Conservation (phyloP, 2,329 filamentous ascomycete genomes). For the Gnomoniopsis sp. region DNA sequence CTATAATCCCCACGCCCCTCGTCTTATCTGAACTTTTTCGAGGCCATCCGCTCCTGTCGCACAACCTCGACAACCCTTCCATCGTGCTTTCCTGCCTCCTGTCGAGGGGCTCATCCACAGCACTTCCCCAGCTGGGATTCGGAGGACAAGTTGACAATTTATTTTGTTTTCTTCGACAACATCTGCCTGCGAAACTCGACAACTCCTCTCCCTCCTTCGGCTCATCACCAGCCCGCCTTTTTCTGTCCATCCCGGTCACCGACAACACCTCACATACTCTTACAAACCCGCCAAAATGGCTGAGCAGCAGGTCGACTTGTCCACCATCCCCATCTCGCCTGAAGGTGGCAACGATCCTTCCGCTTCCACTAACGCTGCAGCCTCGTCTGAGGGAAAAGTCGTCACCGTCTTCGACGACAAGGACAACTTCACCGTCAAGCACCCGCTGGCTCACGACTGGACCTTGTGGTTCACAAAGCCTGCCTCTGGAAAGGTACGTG, state of each 20-base stretch:
- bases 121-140: too few species aligned
- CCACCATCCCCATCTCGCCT: conserved; percentile 65
- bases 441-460: conserved; percentile 96
- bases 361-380: conserved; percentile 40
- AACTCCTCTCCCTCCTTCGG: too few species aligned
- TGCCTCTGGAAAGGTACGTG: conserved; percentile 81
- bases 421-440: conserved; percentile 99
- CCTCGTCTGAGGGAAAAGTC: conserved; percentile 54
- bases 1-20: background rate
- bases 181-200: too few species aligned
- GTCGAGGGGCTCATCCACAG: too few species aligned
- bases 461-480: conserved; percentile 99
- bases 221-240: too few species aligned
- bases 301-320: conserved; percentile 64
- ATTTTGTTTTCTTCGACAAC: too few species aligned
- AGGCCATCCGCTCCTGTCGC: conserved; percentile 1
- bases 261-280: background rate
- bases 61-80: background rate
- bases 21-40: conserved; percentile 13
- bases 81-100: background rate
- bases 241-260: background rate
- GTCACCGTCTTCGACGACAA: conserved; percentile 97
- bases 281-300: conserved; percentile 31
- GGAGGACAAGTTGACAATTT: too few species aligned
- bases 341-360: conserved; percentile 56